Base-by-base conservation (phyloP, 148 eudicot genomes). In the Pouteria glomerata region DNA sequence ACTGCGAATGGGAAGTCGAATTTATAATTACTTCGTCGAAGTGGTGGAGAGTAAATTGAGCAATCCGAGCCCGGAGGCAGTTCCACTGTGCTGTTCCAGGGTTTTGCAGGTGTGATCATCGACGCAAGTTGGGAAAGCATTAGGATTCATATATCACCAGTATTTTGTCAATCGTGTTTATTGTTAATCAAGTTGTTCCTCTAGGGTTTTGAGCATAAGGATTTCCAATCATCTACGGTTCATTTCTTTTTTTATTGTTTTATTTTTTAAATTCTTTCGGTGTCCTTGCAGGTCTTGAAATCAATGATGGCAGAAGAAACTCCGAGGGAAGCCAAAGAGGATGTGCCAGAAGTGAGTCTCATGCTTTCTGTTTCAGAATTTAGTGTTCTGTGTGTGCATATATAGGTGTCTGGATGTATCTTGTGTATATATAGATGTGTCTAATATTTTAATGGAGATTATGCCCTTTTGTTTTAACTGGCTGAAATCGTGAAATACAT, bases 271-370 rank as follows among this genome's bases (percentile, higher is more conserved):
- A n/a, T n/a, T n/a, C n/a, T n/a, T n/a, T n/a, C n/a, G n/a, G n/a
- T 65, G 11, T 48, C 10, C 41, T 27, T 58, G 66, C 73, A 58
- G 78, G 26, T 50, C 44, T 65, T 31, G 47, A 29, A 10, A 31
- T 64, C 73, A 26, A 58, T 39, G 15, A 66, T 72, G 67, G 61
- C 35, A 15, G 76, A 50, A 57, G 58, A 51, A 51, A 37, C 51
- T 33, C 10, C 23, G 37, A 35, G 29, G 3, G 72, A 67, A 77
- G 53, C 71, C 31, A 71, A 77, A 16, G 80, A 73, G 14, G 80
- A 65, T 66, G 7, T 77, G 8, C 68, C 76, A 19, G 80, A 77
- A n/a, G 80, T 77, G 52, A 66, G 76, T 72, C 42, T 31, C 44
- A 10, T 10, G 5, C 44, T 39, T 39, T 39, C 10, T 39, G 10